Percentiles rank a stretch among this genome's conserved stretches.
Evolutionary conservation across 1,284 basidiomycete genomes (phyloP).

Genomic region (Abortiporus biennis): DNA sequence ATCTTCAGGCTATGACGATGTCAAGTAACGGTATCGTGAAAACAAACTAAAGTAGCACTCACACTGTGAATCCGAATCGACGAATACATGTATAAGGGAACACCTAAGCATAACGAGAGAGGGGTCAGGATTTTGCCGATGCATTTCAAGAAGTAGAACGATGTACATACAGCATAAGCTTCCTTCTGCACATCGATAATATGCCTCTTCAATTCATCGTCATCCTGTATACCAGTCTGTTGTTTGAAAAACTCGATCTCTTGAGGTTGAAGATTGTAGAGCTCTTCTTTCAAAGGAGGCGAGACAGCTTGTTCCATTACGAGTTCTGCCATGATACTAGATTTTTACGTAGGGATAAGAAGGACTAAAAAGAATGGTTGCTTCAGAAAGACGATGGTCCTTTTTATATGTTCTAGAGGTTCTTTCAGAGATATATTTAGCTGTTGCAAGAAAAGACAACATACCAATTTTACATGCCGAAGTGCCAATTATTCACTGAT

Average conservation of each 20-base stretch:
- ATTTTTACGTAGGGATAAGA: no score
- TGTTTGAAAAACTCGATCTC: conserved; percentile 32
- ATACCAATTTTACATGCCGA: no score
- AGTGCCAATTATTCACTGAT: no score
- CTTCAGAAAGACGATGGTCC: no score
- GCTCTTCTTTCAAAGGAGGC: conserved; percentile 14
- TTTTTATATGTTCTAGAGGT: no score
- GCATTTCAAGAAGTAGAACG: no score
- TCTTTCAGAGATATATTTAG: no score
- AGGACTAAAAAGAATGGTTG: no score
- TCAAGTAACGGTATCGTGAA: neutral
- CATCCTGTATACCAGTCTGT: conserved; percentile 34
- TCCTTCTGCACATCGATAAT: conserved; percentile 36
- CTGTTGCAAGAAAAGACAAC: no score
- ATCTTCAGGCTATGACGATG: conserved; percentile 18
- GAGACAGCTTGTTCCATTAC: no score
- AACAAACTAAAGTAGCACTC: conserved; percentile 24
- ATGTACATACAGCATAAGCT: conserved; percentile 33
- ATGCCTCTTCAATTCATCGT: conserved; percentile 36
- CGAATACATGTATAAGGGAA: conserved; percentile 36
- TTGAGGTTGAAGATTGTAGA: conserved; percentile 17
- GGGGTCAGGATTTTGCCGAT: neutral
- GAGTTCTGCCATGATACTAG: no score
- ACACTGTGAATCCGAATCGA: conserved; percentile 36
- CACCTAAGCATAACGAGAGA: conserved; percentile 21